A percentile compares a stretch with the other conserved stretches of the same genome.
phyloP scores from a whole-genome alignment of 441 rosid genomes.

The Melastoma candidum region DNA sequence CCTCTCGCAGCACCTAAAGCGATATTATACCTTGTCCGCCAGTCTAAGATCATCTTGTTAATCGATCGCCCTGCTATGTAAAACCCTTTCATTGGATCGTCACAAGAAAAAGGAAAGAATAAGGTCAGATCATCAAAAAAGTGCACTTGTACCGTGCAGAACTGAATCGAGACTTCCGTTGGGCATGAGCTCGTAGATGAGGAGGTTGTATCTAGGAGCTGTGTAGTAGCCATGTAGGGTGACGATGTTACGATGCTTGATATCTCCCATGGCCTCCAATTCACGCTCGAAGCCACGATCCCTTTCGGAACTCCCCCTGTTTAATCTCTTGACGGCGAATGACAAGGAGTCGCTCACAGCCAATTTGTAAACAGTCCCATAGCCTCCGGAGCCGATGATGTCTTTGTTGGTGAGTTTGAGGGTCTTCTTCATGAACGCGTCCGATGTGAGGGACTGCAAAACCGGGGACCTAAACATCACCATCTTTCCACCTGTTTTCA shows the following conservation, averaged over 20 bases:
- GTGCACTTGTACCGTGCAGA: conserved; percentile 38
- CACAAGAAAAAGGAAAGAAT: not conserved
- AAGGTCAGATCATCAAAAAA: not conserved
- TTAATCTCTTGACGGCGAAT: conserved; percentile 73
- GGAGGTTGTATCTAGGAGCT: conserved; percentile 55
- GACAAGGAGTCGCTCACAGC: conserved; percentile 37
- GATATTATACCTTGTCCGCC: conserved; percentile 55
- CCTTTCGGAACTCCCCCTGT: conserved; percentile 55
- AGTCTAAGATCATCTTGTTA: conserved; percentile 38
- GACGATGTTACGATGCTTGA: conserved; percentile 77
- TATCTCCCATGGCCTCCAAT: conserved; percentile 76
- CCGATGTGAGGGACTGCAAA: conserved; percentile 40
- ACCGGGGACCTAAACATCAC: conserved; percentile 62
- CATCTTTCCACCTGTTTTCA: conserved; percentile 55
- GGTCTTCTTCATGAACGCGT: conserved; percentile 48
- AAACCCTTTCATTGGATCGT: not conserved
- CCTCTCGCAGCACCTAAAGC: conserved; percentile 89
- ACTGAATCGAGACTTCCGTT: conserved; percentile 63
- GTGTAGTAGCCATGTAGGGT: conserved; percentile 73
- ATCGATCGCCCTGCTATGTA: conserved; percentile 35
- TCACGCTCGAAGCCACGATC: conserved; percentile 77
- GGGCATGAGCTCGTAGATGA: conserved; percentile 81
- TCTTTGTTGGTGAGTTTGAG: conserved; percentile 59
- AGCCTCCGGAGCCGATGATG: conserved; percentile 74
- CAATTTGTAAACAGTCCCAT: conserved; percentile 67